Base-by-base conservation (phyloP, 2,329 filamentous ascomycete species). In the Botrytis galanthina region DNA sequence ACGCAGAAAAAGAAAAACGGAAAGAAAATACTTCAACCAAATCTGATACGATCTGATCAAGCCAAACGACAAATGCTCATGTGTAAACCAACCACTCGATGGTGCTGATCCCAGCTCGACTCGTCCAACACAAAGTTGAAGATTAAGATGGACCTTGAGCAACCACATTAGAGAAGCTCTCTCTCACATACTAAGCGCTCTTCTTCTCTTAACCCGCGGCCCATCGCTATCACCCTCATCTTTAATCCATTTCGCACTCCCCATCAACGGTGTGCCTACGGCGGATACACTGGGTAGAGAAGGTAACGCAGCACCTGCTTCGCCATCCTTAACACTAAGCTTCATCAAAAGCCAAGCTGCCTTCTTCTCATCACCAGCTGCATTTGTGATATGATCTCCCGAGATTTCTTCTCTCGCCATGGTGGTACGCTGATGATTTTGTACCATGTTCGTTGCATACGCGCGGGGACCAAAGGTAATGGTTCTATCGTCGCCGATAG, bases 311-410 rank as follows among this genome's bases (percentile, higher is more conserved):
- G 62, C 62, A 12, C 73, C 59, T 64, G 18, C 70, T 62, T 77
- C 75, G 1, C 76, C 74, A 75, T 84, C 84, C 69, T 81, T 78
- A 32, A 85, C 81, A 73, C 84, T 84, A 39, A 87, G 81, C 70
- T 85, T 84, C 84, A 87, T 83, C 54, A 87, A 78, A 9, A 86
- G 78, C 74, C 85, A 80, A 29, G 86, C 86, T 1, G 85, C 86
- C 62, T 84, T 85, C 77, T 83, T 85, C 69, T 86, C 79, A 20
- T 80, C 80, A 0, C 82, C 82, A 12, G 75, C 78, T 48, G 59
- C 29, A 7, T 46, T n/a, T 57, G 8, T 26, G 39, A 20, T 8
- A 26, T 57, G 6, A 8, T 32, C 66, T 26, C 35, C 20, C 9
- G 48, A 7, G 2, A 16, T 10, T 42, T 42, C 39, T 16, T 44